Evolutionary conservation across 345 rosid species (phyloP).

Genomic region (Brassica incana): DNA sequence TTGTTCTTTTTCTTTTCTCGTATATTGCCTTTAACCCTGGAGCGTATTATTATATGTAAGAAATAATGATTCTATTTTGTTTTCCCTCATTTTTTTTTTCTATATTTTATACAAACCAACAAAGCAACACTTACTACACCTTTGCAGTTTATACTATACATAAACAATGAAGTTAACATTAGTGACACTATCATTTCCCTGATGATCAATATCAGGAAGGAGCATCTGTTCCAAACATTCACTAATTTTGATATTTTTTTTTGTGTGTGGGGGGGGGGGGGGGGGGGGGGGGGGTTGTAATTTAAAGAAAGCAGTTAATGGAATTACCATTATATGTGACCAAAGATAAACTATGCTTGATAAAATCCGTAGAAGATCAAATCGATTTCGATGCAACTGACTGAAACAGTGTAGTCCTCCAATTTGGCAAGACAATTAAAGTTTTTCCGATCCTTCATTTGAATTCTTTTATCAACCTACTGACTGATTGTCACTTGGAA

Average conservation of each 20-base stretch:
- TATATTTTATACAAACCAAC: background rate
- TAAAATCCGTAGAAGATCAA: too few species aligned
- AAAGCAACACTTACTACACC: background rate
- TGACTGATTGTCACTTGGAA: too few species aligned
- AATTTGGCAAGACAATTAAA: background rate
- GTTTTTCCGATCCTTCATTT: too few species aligned
- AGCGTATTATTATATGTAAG: background rate
- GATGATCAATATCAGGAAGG: background rate
- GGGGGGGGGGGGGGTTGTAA: too few species aligned
- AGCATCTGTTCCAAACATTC: background rate
- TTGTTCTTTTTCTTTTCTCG: background rate
- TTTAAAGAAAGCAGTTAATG: background rate
- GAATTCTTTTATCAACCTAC: too few species aligned
- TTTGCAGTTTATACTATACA: background rate
- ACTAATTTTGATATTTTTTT: too few species aligned
- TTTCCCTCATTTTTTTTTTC: background rate
- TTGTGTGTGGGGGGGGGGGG: too few species aligned
- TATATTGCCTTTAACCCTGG: background rate
- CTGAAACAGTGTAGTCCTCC: background rate
- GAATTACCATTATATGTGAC: too few species aligned
- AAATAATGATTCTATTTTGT: background rate
- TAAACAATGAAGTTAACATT: background rate
- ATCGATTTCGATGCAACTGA: too few species aligned
- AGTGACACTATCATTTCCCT: background rate
- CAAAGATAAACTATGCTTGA: too few species aligned